Base-by-base conservation (phyloP, 202 grass and related monocot species). In the Zizania palustris region DNA sequence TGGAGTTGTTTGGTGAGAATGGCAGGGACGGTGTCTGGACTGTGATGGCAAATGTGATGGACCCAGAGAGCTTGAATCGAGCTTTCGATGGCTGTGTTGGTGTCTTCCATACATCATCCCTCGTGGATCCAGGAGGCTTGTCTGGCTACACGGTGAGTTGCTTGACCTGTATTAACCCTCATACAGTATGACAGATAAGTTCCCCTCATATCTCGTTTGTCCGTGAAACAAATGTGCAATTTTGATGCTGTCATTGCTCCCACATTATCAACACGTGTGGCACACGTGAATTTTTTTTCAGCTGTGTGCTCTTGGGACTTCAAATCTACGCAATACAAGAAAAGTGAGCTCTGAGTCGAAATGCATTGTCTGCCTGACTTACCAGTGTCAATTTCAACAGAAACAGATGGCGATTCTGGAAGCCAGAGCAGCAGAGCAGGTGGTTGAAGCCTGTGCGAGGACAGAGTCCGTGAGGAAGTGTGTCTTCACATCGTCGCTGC, bases 81-180 rank as follows among this genome's bases (percentile, higher is more conserved):
- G 95, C 95, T 60, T 95, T 98, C 4, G 41, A 89, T 6, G 91
- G 95, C 8, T 98, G 95, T 54, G 77, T 85, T 63, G 95, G 89
- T 41, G 95, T 98, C 14, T 98, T 98, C 65, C 91, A 98, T 74
- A 98, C 95, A 41, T 98, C 95, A 15, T 88, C 91, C 19, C 88
- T 90, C 20, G 85, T 98, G 13, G 95, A 98, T 79, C 95, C 95
- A 60, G 89, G 87, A 13, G 91, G 95, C 45, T 45, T 95, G 7
- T 88, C 95, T 3, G 95, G 95, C 83, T 98, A 98, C 63, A 85
- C 95, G 80, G 95, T 98, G 77, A 90, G 89, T 58, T 38, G 28
- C 63, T 80, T 2, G 2, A 74, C 13, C 38, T 10, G 5, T 72
- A 44, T 58, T 80, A 39, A 43, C 20, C 15, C 60, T 75, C 20